These are phyloP conservation scores for Amanita rubescens DNA, from an alignment of 768 basidiomycete species.

Conservation along the genomic window DNA sequence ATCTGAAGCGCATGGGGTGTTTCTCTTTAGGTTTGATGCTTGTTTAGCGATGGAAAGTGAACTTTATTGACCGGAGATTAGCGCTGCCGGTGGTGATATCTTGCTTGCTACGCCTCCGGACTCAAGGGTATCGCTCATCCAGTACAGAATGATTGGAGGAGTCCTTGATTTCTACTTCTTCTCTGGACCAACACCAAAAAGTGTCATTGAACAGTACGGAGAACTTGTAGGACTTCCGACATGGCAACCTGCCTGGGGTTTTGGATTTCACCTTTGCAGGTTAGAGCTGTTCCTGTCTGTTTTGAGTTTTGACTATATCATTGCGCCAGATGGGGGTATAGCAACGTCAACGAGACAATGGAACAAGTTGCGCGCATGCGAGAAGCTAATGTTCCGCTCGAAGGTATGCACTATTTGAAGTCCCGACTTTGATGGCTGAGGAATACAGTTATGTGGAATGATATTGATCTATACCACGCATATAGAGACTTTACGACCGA, in stretches of 20 bases:
- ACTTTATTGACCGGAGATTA: slow-evolving; percentile 17
- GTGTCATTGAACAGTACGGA: slow-evolving; percentile 66
- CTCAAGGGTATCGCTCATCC: slow-evolving; percentile 51
- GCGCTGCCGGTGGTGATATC: slow-evolving; percentile 65
- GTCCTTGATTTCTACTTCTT: slow-evolving; percentile 77
- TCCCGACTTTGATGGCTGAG: neutral
- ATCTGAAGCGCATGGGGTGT: slow-evolving; percentile 68
- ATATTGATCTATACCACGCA: slow-evolving; percentile 68
- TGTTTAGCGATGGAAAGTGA: neutral
- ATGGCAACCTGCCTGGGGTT: slow-evolving; percentile 69
- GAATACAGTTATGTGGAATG: slow-evolving; percentile 69
- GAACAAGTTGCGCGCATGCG: slow-evolving; percentile 48
- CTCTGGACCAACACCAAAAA: slow-evolving; percentile 46
- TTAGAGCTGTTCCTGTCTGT: slow-evolving; percentile 16
- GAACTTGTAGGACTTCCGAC: slow-evolving; percentile 58
- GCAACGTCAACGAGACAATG: slow-evolving; percentile 46
- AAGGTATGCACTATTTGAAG: too few relatives aligned
- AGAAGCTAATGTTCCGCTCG: slow-evolving; percentile 67
- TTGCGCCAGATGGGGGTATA: slow-evolving; percentile 35
- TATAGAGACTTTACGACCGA: slow-evolving; percentile 64
- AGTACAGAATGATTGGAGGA: slow-evolving; percentile 72
- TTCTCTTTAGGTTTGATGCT: slow-evolving; percentile 51
- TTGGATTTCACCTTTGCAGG: slow-evolving; percentile 74
- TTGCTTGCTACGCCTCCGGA: slow-evolving; percentile 52
- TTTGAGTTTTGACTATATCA: slow-evolving; percentile 12